Evolutionary conservation across 768 basidiomycete genomes (phyloP), one percentile per base, ranked within the genome.

Genomic region (Lactifluus echinatus): DNA sequence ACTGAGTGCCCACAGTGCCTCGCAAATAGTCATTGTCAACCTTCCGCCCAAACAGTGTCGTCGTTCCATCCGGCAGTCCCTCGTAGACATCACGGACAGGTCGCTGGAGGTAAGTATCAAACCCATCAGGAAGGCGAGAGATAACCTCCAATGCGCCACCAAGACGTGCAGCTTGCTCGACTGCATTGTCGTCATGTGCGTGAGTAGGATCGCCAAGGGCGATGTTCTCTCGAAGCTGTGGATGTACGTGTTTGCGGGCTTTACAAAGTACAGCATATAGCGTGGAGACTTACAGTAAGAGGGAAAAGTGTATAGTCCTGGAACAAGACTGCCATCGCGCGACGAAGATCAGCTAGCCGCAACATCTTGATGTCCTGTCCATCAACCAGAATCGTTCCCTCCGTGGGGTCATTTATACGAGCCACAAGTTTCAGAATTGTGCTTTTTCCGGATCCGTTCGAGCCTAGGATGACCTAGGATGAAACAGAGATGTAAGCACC

Each of bases 231-330:
- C 73, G 76, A 46, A 91, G 81, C 88, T 90, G 65, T 4, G 40
- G 1, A 10, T 26, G 12, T 42, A 26, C n/a, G 40, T 31, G 24
- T 37, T 23, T 5, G 28, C 7, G n/a, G n/a, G n/a, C n/a, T n/a
- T n/a, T n/a, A n/a, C n/a, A n/a, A n/a, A n/a, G n/a, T n/a, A n/a
- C n/a, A n/a, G n/a, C n/a, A n/a, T n/a, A n/a, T n/a, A 11, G 46
- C 29, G 6, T 11, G 14, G 29, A n/a, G n/a, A 34, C 84, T 47
- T 59, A 87, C 87, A 23, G 87, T 84, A 43, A 91, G 73, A 0
- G 88, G 88, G 64, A 90, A 89, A 62, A 82, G 76, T 0, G 85
- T 87, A 63, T 86, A 89, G 66, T 91, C 88, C 66, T 91, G 88
- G 70, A 89, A 89, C 26, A 91, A 76, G 19, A 84, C 84, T 3